Conservation (phyloP, 352 stramenopile genomes). For the Globisporangium acanthophoron region DNA sequence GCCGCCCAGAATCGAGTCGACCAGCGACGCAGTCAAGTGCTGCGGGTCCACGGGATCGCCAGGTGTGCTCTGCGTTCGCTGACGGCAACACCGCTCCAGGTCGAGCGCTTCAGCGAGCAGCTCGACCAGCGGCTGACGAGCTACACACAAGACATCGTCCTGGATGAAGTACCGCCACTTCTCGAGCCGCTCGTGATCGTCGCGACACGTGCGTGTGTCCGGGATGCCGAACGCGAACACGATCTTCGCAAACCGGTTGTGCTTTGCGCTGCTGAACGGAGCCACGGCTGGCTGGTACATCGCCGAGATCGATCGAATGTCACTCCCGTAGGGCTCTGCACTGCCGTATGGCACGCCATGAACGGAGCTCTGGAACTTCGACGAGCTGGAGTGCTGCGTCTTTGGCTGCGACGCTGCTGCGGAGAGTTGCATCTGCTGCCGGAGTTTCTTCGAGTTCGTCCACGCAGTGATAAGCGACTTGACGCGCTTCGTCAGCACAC, state of each 20-base stretch:
- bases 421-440: slow-evolving; percentile 1
- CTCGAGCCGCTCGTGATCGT: slow-evolving; percentile 38
- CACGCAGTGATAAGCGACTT: slow-evolving; percentile 49
- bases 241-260: slow-evolving; percentile 74
- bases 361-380: background rate
- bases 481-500: slow-evolving; percentile 43
- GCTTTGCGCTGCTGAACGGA: slow-evolving; percentile 19
- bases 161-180: slow-evolving; percentile 82
- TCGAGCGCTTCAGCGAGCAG: slow-evolving; percentile 50
- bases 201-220: slow-evolving; percentile 51
- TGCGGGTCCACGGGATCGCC: slow-evolving; percentile 3
- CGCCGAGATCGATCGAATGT: background rate
- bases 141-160: slow-evolving; percentile 40
- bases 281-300: background rate
- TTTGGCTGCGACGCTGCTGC: background rate
- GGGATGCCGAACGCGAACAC: slow-evolving; percentile 75
- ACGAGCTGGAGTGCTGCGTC: background rate
- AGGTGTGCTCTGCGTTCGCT: slow-evolving; percentile 16
- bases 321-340: background rate
- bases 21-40: background rate
- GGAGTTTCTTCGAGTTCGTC: slow-evolving; percentile 24
- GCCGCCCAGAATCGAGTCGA: slow-evolving; percentile 55
- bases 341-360: background rate
- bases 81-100: slow-evolving; percentile 56
- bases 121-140: slow-evolving; percentile 30